A percentile compares a stretch with the other conserved stretches of the same genome.
Evolutionary conservation across 768 basidiomycete genomes (phyloP).

Genomic region (Rhodotorula taiwanensis): DNA sequence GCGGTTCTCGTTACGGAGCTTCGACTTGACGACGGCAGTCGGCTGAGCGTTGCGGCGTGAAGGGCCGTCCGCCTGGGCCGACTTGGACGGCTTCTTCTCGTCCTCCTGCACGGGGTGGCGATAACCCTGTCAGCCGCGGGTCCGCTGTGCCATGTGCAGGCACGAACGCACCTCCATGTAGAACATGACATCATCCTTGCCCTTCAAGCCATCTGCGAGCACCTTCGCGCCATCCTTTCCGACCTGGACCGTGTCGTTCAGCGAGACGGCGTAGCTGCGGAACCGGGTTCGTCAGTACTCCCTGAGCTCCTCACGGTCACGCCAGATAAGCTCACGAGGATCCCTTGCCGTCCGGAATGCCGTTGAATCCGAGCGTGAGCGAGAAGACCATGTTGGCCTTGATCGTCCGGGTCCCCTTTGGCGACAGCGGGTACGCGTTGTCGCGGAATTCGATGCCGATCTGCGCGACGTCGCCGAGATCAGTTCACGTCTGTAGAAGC

Average conservation of each 20-base stretch:
- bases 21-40: slow-evolving; percentile 63
- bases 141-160: no score
- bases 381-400: slow-evolving; percentile 78
- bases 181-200: slow-evolving; percentile 78
- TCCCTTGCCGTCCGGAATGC: slow-evolving; percentile 61
- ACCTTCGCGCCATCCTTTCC: slow-evolving; percentile 51
- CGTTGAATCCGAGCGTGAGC: slow-evolving; percentile 75
- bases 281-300: not conserved
- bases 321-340: slow-evolving; percentile 65
- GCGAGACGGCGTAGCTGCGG: slow-evolving; percentile 71
- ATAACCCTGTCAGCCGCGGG: no score
- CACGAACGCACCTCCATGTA: slow-evolving; percentile 51
- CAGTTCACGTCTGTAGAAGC: not conserved
- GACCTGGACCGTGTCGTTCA: slow-evolving; percentile 81
- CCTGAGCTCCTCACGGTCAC: no score
- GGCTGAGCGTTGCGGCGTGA: slow-evolving; percentile 38
- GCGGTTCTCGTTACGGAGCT: slow-evolving; percentile 78
- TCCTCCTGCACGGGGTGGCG: slow-evolving; percentile 50
- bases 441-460: slow-evolving; percentile 96
- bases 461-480: slow-evolving; percentile 47
- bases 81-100: slow-evolving; percentile 51
- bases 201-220: slow-evolving; percentile 72
- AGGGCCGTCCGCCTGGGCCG: slow-evolving; percentile 42
- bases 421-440: slow-evolving; percentile 67
- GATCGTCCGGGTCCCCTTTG: slow-evolving; percentile 67